Evolutionary conservation across 1,284 basidiomycete species (phyloP).

Genomic region (Puccinia novopanici): DNA sequence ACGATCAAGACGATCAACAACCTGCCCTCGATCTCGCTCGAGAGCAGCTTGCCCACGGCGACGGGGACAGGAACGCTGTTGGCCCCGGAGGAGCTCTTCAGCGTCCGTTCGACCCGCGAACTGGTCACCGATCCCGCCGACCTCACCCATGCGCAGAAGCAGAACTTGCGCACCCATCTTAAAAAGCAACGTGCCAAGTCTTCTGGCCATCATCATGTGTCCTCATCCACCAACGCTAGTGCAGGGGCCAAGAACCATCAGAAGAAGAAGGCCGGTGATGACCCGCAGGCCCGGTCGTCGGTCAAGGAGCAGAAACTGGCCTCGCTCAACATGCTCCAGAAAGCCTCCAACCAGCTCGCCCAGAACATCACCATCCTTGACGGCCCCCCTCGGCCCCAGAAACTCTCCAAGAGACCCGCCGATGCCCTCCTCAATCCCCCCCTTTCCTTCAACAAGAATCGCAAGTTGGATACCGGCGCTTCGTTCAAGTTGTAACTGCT

Average conservation of each 20-base stretch:
- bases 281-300: neutral
- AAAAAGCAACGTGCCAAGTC: constrained; percentile 7
- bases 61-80: constrained; percentile 76
- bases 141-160: constrained; percentile 43
- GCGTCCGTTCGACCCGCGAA: constrained; percentile 31
- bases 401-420: neutral
- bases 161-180: constrained; percentile 28
- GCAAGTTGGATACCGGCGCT: constrained; percentile 14
- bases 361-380: constrained; percentile 6
- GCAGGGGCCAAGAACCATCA: constrained; percentile 12
- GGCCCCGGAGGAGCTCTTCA: constrained; percentile 88
- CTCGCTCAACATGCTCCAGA: neutral
- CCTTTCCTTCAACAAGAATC: neutral
- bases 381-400: neutral
- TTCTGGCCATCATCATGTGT: neutral
- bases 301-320: constrained; percentile 15
- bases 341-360: neutral
- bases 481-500: constrained; percentile 5
- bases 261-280: constrained; percentile 3
- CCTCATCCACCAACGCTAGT: neutral
- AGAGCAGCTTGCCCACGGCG: constrained; percentile 84
- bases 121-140: constrained; percentile 6
- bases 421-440: no score
- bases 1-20: constrained; percentile 84
- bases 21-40: constrained; percentile 78